These are phyloP conservation scores for Cryptosporidium sp. DNA, from an alignment of 169 alveolate species.

Conservation along the genomic window DNA sequence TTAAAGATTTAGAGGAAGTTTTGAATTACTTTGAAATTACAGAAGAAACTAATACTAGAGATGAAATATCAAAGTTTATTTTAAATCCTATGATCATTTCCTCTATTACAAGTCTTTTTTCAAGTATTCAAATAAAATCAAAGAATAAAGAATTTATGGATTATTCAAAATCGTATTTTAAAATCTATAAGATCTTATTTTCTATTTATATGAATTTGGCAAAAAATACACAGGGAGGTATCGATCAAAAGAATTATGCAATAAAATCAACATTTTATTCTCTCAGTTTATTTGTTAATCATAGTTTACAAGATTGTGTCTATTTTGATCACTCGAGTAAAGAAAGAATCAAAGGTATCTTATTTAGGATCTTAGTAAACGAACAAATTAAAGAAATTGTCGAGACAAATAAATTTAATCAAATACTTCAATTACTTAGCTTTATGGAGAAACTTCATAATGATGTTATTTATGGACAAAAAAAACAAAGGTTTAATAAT, in stretches of 20 bases:
- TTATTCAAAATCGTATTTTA: background rate
- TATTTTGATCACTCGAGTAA: conserved; percentile 23
- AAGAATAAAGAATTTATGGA: background rate
- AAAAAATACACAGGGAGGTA: background rate
- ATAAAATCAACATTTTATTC: conserved; percentile 36
- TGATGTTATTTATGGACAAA: conserved; percentile 14
- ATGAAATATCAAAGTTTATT: background rate
- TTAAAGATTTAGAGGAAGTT: conserved; percentile 20
- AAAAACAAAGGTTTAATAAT: background rate
- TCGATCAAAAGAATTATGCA: background rate
- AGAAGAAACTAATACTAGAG: background rate
- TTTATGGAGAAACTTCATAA: conserved; percentile 30
- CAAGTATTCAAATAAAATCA: conserved; percentile 2
- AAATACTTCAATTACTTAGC: background rate
- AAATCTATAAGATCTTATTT: conserved; percentile 13
- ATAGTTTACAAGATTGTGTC: background rate
- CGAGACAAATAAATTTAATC: background rate
- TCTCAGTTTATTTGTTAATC: conserved; percentile 18
- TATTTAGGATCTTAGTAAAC: conserved; percentile 6
- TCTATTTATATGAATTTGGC: background rate
- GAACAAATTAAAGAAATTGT: conserved; percentile 20
- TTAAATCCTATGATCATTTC: conserved; percentile 28
- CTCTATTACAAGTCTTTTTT: conserved; percentile 32
- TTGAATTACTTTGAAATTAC: conserved; percentile 4
- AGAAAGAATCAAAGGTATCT: conserved; percentile 9